phyloP scores from a whole-genome alignment of 2,329 filamentous ascomycete species.

The Metarhizium anisopliae region DNA sequence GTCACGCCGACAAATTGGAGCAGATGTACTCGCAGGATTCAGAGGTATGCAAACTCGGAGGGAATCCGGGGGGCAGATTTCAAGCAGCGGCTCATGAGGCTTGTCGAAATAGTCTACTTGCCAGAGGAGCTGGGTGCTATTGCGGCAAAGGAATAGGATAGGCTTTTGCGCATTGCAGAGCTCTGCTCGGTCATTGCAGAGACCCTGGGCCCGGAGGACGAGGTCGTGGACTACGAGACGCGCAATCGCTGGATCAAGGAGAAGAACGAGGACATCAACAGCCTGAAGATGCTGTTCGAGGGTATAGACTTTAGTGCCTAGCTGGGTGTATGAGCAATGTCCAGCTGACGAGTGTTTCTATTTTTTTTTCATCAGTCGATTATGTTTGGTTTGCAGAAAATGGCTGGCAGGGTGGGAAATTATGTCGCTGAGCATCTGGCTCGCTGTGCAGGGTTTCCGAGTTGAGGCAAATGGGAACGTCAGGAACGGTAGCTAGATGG shows the following conservation, averaged over 20 bases:
- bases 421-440: no score
- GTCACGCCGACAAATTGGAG: conserved; percentile 9
- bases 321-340: neutral
- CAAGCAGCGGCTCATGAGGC: conserved; percentile 12
- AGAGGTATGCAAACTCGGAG: conserved; percentile 8
- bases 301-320: neutral
- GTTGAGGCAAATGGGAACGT: no score
- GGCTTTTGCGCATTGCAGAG: conserved; percentile 16
- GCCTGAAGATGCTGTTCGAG: conserved; percentile 13
- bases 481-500: no score
- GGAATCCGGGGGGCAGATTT: conserved; percentile 9
- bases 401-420: no score
- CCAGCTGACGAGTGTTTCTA: neutral
- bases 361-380: no score
- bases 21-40: conserved; percentile 15
- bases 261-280: conserved; percentile 16
- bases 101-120: conserved; percentile 18
- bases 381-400: no score
- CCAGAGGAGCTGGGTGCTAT: conserved; percentile 19
- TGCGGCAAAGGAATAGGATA: conserved; percentile 13
- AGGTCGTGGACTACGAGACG: conserved; percentile 7
- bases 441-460: no score
- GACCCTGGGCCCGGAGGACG: conserved; percentile 13
- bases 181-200: conserved; percentile 19
- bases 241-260: conserved; percentile 15